Base-by-base conservation (phyloP, 2,329 filamentous ascomycete species). In the Fusarium sp. region DNA sequence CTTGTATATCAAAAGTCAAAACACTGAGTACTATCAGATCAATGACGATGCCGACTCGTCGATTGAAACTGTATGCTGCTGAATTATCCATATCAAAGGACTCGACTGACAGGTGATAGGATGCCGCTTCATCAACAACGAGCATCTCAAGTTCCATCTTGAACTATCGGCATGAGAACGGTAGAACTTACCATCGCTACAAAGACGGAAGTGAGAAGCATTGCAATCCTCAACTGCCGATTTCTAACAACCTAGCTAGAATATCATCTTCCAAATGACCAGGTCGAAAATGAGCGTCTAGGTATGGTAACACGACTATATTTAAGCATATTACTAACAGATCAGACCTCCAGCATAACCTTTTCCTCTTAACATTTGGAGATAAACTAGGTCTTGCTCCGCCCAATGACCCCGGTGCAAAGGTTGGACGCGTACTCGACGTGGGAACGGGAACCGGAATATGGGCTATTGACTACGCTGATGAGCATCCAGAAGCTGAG, bases 141-240 rank as follows among this genome's bases (percentile, higher is more conserved):
- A 57, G 38, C 18, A 57, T 57, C 13, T 57, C 53, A 8, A 57
- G 53, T 3, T 57, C 53, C 5, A 33, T 57, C 2, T 12, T 25
- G 2, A 33, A 44, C 16, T 57, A 46, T 23, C 57, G 60, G 0
- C 44, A 19, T 3, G 68, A 71, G 21, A 71, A 71, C 15, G 68
- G 68, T 9, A 65, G 68, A 43, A 69, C 68, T 0, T 69, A 71
- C 13, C 68, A 69, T 19, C 1, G 56, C 9, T 69, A 59, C 16
- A 59, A 43, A 21, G 66, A 71, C 19, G 66, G 66, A 58, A 71
- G 66, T 69, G 0, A 44, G 68, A 33, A 13, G 9, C 9, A n/a
- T 49, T 12, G 0, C 0, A 1, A 11, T 4, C 21, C 1, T 19
- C 3, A 6, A 47, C 4, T 1, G 4, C 18, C 13, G 8, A n/a